Evolutionary conservation across 441 rosid species (phyloP), one percentile per base, ranked within the genome.

Genomic region (Populus trichocarpa): DNA sequence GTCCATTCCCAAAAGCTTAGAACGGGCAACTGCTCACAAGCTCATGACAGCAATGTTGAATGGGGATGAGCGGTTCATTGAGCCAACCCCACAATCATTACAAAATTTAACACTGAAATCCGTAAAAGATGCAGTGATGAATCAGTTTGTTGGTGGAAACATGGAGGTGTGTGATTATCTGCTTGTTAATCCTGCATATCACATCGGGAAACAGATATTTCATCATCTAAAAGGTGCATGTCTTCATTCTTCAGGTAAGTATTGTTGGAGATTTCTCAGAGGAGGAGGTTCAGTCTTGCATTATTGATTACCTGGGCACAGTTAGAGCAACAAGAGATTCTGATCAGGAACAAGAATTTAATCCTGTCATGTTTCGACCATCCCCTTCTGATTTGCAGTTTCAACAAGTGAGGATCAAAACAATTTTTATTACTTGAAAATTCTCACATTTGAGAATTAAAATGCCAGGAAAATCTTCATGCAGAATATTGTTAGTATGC

Each of bases 21-120:
- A 97, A 87, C 97, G 99, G 74, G 93, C 98, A 71, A 97, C 99
- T 80, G 99, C 99, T 80, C 97, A 95, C 90, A 97, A 95, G 83
- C 97, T 97, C 84, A 97, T 95, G 97, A 85, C 85, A 20, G 98
- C 99, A 74, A 97, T 97, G 99, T 85, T 97, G 86, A 90, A 97
- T 81, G 99, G 93, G 78, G 98, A 97, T 84, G 99, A 95, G 85
- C 92, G 99, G 70, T 97, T 97, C 87, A 87, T 95, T 75, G 99
- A 97, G 85, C 99, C 99, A 70, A 89, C 97, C 61, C 98, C 96
- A 13, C 86, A 88, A 78, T 93, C 98, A 30, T 88, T 97, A 80
- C 90, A 93, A 81, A 90, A 82, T 86, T 88, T 97, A 80, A 84
- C 89, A 65, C 85, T 97, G 79, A 84, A 89, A 69, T 81, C 96